Conservation (phyloP, 495 filamentous ascomycete genomes). For the Poronia punctata region DNA sequence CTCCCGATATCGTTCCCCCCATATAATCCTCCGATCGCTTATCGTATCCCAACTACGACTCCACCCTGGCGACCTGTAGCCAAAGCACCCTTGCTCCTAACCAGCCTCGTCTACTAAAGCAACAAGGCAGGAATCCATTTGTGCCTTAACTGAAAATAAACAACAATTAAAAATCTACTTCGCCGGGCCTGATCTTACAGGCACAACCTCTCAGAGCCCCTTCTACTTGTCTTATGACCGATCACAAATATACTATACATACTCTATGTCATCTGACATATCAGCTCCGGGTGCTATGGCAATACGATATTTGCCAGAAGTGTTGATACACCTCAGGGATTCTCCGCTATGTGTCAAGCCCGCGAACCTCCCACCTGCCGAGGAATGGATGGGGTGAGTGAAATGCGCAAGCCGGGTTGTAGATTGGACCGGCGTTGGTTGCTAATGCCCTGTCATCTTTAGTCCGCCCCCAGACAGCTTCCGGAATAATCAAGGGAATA, state of each 20-base stretch:
- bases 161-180: too few relatives aligned
- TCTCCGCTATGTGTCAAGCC: constrained; percentile 87
- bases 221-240: constrained; percentile 2
- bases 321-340: constrained; percentile 67
- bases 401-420: not conserved
- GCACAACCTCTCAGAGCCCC: not conserved
- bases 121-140: too few relatives aligned
- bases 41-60: not conserved
- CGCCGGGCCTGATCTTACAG: not conserved
- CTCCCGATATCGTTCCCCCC: too few relatives aligned
- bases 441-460: constrained; percentile 14
- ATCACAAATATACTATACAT: constrained; percentile 9
- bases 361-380: constrained; percentile 69
- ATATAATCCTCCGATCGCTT: too few relatives aligned
- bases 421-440: constrained; percentile 1
- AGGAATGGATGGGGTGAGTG: constrained; percentile 97
- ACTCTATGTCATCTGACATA: constrained; percentile 15
- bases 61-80: not conserved
- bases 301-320: constrained; percentile 66
- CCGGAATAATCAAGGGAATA: constrained; percentile 32
- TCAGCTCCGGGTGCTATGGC: constrained; percentile 34
- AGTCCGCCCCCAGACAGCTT: constrained; percentile 38
- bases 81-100: not conserved
- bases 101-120: not conserved
- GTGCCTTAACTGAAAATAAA: too few relatives aligned